Evolutionary conservation across 2,329 filamentous ascomycete species (phyloP).

Genomic region (Trichophyton rubrum): DNA sequence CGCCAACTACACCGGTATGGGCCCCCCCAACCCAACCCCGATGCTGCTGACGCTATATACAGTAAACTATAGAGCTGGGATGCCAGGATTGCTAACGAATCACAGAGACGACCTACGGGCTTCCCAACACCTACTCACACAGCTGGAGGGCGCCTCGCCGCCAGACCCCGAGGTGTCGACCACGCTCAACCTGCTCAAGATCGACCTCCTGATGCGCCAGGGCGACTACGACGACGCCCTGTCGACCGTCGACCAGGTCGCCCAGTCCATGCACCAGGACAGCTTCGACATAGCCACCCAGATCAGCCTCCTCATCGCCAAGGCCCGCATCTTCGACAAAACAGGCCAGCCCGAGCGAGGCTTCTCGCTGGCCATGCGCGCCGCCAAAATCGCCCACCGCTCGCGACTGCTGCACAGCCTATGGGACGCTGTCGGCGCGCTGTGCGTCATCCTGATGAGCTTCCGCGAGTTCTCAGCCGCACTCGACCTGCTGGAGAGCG

Average conservation of each 20-base stretch:
- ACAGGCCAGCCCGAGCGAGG: slow-evolving; percentile 59
- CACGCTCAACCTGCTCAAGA: slow-evolving; percentile 46
- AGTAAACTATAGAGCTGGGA: background rate
- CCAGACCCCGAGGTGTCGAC: slow-evolving; percentile 49
- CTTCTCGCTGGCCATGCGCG: slow-evolving; percentile 64
- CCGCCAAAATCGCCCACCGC: slow-evolving; percentile 59
- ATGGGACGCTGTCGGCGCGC: slow-evolving; percentile 57
- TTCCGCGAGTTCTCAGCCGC: slow-evolving; percentile 60
- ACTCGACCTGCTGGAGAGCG: slow-evolving; percentile 49
- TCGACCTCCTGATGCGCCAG: slow-evolving; percentile 46
- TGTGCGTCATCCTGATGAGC: slow-evolving; percentile 57
- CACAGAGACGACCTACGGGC: slow-evolving; percentile 44
- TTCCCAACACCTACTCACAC: slow-evolving; percentile 44
- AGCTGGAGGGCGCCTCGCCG: slow-evolving; percentile 42
- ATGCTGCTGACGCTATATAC: background rate
- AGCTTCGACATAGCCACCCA: slow-evolving; percentile 54
- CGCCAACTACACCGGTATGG: slow-evolving; percentile 32
- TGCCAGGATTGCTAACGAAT: slow-evolving; percentile 2
- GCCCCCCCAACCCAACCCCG: background rate
- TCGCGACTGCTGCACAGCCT: slow-evolving; percentile 55
- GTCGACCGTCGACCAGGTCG: slow-evolving; percentile 40
- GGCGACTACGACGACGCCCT: slow-evolving; percentile 44
- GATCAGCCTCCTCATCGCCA: slow-evolving; percentile 58
- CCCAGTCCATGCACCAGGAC: slow-evolving; percentile 40
- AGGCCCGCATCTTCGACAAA: slow-evolving; percentile 56